Base-by-base conservation (phyloP, 108 stramenopile genomes). In the Nannochloropsis salina region DNA sequence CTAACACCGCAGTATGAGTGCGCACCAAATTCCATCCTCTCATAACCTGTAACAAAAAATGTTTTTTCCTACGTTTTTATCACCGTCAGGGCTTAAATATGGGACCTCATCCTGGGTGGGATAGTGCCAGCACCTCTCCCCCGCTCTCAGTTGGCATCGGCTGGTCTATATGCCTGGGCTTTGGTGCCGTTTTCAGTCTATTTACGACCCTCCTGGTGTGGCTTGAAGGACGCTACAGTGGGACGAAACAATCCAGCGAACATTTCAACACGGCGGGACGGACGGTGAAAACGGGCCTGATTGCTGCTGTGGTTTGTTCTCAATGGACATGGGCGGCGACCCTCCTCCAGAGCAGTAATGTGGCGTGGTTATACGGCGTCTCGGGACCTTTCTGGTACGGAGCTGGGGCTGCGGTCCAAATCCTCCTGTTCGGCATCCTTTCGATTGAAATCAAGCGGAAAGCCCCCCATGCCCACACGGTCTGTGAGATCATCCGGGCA, bases 311-410 rank as follows among this genome's bases (percentile, higher is more conserved):
- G 80, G 94, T 96, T 87, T 94, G 95, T 40, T 93, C 93, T 82
- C 94, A 95, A 86, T 96, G 96, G 96, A 96, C 96, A 82, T 96
- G 96, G 96, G 96, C 95, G 12, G 95, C 96, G 22, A 96, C 96
- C 40, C 94, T 96, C 45, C 95, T 96, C 79, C 96, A 96, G 88
- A 94, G 93, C 83, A 94, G 94, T 82, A 96, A 96, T 87, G 96
- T 96, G 31, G 96, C 96, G n/a, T 96, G 94, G 93, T 83, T 90
- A 21, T 96, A 95, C 84, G 96, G 96, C 84, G 95, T 96, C 40
- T 94, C 94, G 41, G 96, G 96, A 42, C 96, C 96, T 31, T 96
- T 96, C 91, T 96, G 96, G 96, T 91, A 90, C 86, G 95, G 95
- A 21, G 94, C 95, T 44, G 96, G 96, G 47, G 96, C 96, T 42